phyloP scores from a whole-genome alignment of 2,329 filamentous ascomycete species.

The Coniochaeta sp. region DNA sequence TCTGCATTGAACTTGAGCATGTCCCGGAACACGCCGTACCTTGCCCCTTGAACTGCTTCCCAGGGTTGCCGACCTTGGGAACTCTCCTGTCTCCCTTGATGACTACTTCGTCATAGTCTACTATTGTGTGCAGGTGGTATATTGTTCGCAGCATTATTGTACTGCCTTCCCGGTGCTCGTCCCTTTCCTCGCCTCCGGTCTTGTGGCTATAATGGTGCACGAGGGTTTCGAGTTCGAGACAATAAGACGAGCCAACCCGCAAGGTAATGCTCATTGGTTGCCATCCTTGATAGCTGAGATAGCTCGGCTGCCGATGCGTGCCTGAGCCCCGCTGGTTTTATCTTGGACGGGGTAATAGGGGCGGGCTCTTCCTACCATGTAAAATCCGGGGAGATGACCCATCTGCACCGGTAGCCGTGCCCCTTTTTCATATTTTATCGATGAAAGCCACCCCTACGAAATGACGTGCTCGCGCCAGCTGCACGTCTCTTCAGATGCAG shows the following conservation, averaged over 20 bases:
- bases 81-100: conserved; percentile 49
- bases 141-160: conserved; percentile 50
- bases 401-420: conserved; percentile 32
- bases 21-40: conserved; percentile 45
- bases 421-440: conserved; percentile 38
- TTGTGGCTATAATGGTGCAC: conserved; percentile 47
- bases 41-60: conserved; percentile 34
- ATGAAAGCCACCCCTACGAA: conserved; percentile 43
- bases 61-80: conserved; percentile 43
- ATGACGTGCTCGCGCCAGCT: conserved; percentile 46
- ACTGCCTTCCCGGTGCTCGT: no score
- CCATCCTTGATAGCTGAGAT: conserved; percentile 32
- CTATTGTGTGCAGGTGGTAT: conserved; percentile 51
- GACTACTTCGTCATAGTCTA: conserved; percentile 52
- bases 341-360: conserved; percentile 33
- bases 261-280: conserved; percentile 38
- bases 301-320: conserved; percentile 36
- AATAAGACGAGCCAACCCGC: conserved; percentile 29
- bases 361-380: conserved; percentile 51
- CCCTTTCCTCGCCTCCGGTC: conserved; percentile 19
- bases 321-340: conserved; percentile 35
- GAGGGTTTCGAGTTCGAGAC: conserved; percentile 43
- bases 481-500: conserved; percentile 44
- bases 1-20: conserved; percentile 51
- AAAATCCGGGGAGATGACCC: conserved; percentile 38